A percentile compares a stretch with the other conserved stretches of the same genome.
Evolutionary conservation across 75 land plant species (phyloP).

Genomic region (Adiantum capillusveneris): DNA sequence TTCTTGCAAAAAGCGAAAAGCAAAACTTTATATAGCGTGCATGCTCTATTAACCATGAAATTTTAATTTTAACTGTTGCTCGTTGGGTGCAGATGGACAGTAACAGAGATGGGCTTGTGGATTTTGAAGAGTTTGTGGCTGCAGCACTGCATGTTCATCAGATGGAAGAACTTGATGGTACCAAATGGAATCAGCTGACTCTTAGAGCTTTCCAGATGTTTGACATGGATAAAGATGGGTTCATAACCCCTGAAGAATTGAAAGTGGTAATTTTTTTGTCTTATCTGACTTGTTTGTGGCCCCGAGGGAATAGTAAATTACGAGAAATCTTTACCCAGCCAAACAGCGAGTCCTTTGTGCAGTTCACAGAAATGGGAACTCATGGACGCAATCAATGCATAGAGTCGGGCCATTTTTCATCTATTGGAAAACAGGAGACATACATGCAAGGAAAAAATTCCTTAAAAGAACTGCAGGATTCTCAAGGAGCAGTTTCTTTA

Average conservation of each 20-base stretch:
- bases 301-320: no score
- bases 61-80: background rate
- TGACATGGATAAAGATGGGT: conserved; percentile 89
- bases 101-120: conserved; percentile 14
- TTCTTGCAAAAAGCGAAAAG: no score
- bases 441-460: no score
- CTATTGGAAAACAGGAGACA: no score
- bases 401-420: no score
- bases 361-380: no score
- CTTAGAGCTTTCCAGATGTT: conserved; percentile 87
- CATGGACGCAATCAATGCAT: no score
- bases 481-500: no score
- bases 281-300: background rate
- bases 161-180: conserved; percentile 10
- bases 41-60: background rate
- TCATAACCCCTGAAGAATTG: conserved; percentile 81
- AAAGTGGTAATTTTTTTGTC: conserved; percentile 42
- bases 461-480: no score
- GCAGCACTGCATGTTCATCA: conserved; percentile 19
- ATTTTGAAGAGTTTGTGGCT: conserved; percentile 18
- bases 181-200: conserved; percentile 26
- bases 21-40: background rate
- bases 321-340: no score
- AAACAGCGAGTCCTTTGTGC: no score
- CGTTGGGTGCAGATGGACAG: conserved; percentile 10